Percentiles rank a stretch among this genome's conserved stretches.
Evolutionary conservation across 768 basidiomycete genomes (phyloP).

Genomic region (Termitomyces sp.): DNA sequence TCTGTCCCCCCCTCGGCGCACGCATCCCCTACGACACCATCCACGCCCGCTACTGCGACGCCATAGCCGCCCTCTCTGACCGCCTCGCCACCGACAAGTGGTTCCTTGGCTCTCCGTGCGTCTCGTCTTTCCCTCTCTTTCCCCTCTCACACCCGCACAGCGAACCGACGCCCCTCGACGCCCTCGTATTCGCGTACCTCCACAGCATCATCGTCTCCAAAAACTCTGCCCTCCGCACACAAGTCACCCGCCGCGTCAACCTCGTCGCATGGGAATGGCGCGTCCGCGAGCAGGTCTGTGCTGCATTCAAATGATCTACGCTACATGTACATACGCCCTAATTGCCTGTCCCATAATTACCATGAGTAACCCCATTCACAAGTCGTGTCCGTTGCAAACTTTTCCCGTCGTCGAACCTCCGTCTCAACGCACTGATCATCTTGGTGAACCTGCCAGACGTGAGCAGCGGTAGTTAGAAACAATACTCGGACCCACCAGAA

Average conservation of each 20-base stretch:
- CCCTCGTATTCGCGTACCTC: constrained; percentile 79
- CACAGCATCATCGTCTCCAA: constrained; percentile 55
- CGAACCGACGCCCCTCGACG: constrained; percentile 76
- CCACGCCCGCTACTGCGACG: constrained; percentile 62
- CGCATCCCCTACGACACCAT: constrained; percentile 51
- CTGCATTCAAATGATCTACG: constrained; percentile 12
- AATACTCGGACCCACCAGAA: constrained; percentile 53
- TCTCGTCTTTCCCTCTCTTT: neutral
- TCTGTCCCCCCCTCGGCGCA: constrained; percentile 58
- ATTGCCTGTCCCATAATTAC: constrained; percentile 6
- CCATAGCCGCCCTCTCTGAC: constrained; percentile 69
- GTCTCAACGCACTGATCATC: constrained; percentile 65
- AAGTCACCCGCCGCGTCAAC: constrained; percentile 69
- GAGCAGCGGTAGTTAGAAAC: neutral
- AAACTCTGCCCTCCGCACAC: constrained; percentile 46
- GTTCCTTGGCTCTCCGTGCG: constrained; percentile 75
- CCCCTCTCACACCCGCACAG: constrained; percentile 31
- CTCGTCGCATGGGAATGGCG: constrained; percentile 79
- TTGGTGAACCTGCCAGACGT: constrained; percentile 57
- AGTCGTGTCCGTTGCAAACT: constrained; percentile 9
- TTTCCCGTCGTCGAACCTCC: constrained; percentile 46
- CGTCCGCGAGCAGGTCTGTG: constrained; percentile 56
- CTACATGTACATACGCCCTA: neutral
- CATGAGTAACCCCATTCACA: constrained; percentile 7
- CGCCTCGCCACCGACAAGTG: constrained; percentile 75